Percentiles rank a stretch among this genome's conserved stretches.
These are phyloP conservation scores for Suillus clintonianus DNA, from an alignment of 768 basidiomycete species.

Conservation along the genomic window DNA sequence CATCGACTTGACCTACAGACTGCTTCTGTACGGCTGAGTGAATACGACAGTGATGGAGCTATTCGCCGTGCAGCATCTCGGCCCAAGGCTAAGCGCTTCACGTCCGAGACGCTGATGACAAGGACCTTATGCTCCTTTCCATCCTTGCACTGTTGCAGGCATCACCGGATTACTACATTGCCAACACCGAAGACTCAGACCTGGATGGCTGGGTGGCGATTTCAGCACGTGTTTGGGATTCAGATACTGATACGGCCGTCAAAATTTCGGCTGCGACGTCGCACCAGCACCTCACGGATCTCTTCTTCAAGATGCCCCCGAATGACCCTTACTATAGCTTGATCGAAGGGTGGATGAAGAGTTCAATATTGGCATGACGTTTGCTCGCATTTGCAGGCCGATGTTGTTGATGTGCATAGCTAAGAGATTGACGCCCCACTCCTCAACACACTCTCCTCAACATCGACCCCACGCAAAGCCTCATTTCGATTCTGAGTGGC, in stretches of 20 bases:
- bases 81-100: conserved; percentile 62
- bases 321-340: conserved; percentile 38
- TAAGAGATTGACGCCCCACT: conserved; percentile 58
- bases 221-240: conserved; percentile 58
- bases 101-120: conserved; percentile 62
- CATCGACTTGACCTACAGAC: conserved; percentile 35
- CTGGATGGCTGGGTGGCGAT: conserved; percentile 42
- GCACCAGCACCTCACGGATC: conserved; percentile 46
- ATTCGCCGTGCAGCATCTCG: conserved; percentile 52
- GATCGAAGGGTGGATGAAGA: conserved; percentile 47
- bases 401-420: conserved; percentile 45
- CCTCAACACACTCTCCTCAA: no score
- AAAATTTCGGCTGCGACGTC: conserved; percentile 61
- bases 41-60: conserved; percentile 60
- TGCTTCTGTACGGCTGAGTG: conserved; percentile 54
- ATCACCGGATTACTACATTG: conserved; percentile 54
- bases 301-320: conserved; percentile 44
- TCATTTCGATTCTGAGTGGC: no score
- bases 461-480: no score
- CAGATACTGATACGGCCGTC: conserved; percentile 61
- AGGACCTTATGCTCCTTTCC: conserved; percentile 69
- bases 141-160: conserved; percentile 70
- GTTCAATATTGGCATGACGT: conserved; percentile 42
- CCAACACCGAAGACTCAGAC: conserved; percentile 36
- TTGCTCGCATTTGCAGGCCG: conserved; percentile 14